phyloP scores from a whole-genome alignment of 768 basidiomycete genomes.

The Epithele typhae region DNA sequence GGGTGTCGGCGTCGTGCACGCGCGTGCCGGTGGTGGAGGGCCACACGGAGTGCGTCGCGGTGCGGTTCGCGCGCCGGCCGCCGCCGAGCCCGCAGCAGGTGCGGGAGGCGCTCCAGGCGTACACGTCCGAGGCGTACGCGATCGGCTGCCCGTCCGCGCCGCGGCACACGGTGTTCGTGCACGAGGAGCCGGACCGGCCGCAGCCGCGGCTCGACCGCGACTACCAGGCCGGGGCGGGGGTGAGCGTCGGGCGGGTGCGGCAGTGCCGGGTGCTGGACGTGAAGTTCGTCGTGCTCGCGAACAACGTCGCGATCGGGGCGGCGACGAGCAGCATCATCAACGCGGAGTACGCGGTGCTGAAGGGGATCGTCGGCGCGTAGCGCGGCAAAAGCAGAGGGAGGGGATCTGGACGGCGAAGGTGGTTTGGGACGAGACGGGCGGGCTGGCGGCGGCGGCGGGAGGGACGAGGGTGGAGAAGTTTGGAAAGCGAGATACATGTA shows the following conservation, averaged over 20 bases:
- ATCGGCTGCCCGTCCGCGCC: conserved; percentile 85
- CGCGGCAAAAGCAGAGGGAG: not conserved
- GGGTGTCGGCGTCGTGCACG: conserved; percentile 89
- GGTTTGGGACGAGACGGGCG: not conserved
- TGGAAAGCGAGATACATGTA: conserved; percentile 13
- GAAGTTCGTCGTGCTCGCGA: conserved; percentile 90
- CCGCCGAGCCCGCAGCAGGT: conserved; percentile 87
- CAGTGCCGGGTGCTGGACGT: conserved; percentile 91
- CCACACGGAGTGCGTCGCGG: conserved; percentile 86
- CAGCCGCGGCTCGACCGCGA: conserved; percentile 92
- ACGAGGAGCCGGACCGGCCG: conserved; percentile 88
- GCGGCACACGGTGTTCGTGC: conserved; percentile 79
- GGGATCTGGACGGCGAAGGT: not conserved
- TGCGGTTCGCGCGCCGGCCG: conserved; percentile 75
- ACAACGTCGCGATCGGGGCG: conserved; percentile 94
- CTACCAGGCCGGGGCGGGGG: conserved; percentile 86
- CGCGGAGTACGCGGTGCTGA: conserved; percentile 88
- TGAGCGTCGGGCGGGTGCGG: conserved; percentile 85
- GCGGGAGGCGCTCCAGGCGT: conserved; percentile 71
- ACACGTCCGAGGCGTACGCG: conserved; percentile 70
- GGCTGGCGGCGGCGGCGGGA: not conserved
- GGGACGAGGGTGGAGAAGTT: conserved; percentile 2
- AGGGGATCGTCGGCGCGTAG: conserved; percentile 42
- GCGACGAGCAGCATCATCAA: conserved; percentile 98
- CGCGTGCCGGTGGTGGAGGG: conserved; percentile 96